phyloP scores from a whole-genome alignment of 1,139 yeast species.

The Protomyces macrosporus region DNA sequence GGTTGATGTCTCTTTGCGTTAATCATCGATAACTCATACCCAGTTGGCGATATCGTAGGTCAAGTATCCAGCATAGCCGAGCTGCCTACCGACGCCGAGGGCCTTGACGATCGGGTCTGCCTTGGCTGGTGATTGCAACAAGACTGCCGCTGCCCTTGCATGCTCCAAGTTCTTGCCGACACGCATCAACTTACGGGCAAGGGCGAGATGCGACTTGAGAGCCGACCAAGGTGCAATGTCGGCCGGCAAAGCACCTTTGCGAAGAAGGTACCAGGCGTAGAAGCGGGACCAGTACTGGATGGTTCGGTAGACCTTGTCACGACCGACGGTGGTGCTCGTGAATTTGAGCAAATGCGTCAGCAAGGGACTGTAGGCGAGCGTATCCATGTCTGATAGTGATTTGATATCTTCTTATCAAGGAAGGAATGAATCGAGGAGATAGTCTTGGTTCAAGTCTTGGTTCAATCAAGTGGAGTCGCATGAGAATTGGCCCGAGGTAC shows the following conservation, averaged over 20 bases:
- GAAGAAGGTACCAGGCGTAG: conserved; percentile 56
- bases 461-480: too few species aligned
- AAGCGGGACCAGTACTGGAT: conserved; percentile 79
- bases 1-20: conserved; percentile 29
- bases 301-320: conserved; percentile 76
- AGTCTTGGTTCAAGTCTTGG: too few species aligned
- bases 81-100: conserved; percentile 60
- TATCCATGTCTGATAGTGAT: background rate
- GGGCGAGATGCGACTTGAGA: conserved; percentile 56
- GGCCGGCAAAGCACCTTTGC: conserved; percentile 54
- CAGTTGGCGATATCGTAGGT: conserved; percentile 67
- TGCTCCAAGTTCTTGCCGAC: conserved; percentile 78
- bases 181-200: conserved; percentile 78
- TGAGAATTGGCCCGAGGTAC: too few species aligned
- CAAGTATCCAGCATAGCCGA: conserved; percentile 71
- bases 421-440: too few species aligned
- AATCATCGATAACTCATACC: conserved; percentile 47
- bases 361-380: conserved; percentile 18
- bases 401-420: background rate
- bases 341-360: conserved; percentile 22
- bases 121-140: conserved; percentile 62
- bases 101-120: conserved; percentile 57
- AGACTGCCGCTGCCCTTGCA: conserved; percentile 61
- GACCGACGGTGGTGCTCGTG: conserved; percentile 47
- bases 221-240: conserved; percentile 50